Base-by-base conservation (phyloP, 139 green algal species). In the Tetraselmis chui region DNA sequence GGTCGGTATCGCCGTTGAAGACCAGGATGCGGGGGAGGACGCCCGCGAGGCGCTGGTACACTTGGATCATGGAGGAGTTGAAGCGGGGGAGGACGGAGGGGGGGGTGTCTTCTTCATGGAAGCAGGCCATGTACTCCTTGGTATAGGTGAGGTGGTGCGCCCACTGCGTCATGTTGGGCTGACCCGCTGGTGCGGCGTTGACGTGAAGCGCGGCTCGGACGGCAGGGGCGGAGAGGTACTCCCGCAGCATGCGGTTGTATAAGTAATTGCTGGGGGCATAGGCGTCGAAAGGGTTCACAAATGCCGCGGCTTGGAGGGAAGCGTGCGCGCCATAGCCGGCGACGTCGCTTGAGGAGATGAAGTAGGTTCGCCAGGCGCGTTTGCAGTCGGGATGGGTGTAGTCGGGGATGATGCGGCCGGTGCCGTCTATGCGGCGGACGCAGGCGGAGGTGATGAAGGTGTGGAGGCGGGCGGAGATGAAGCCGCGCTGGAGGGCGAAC, bases 1-100 rank as follows among this genome's bases (percentile, higher is more conserved):
- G 84, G 77, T 87, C 84, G 1, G 84, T 87, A 29, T 87, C 84
- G 28, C 84, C 84, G 76, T 87, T 87, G 59, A 84, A 84, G 28
- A 87, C 84, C 31, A 84, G 76, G 23, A 79, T 84, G 29, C 31
- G 1, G 18, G 29, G 2, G 23, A 87, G n/a, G 23, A 31, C 30
- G 27, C 32, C 32, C 45, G 84, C 79, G 28, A 87, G 11, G 26
- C 78, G 27, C 25, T 29, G 28, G 80, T 87, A 87, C 31, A 84
- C 81, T 30, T 84, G 80, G 11, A 82, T 27, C 84, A 87, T 87
- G 28, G 58, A 80, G 0, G 5, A 5, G 11, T 5, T 18, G 18
- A 67, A 67, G 45, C 45, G 45, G 11, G 45, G 45, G 11, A 2
- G 77, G n/a, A 59, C 31, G 31, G 28, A 26, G 23, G 79, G 18